Base-by-base conservation (phyloP, 352 stramenopile species). In the Globisporangium barbulae region DNA sequence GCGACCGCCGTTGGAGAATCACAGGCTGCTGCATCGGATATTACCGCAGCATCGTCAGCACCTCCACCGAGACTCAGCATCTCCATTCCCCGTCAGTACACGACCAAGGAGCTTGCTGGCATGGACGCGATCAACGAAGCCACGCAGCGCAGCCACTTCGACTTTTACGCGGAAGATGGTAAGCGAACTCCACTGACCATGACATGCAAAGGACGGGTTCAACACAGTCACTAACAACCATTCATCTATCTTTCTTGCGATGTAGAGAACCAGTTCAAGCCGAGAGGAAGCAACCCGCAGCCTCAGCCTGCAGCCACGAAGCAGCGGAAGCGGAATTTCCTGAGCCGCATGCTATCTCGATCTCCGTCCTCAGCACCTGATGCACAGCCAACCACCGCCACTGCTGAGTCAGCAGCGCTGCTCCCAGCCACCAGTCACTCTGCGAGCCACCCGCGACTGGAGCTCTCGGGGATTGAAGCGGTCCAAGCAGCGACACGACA, bases 401-500 rank as follows among this genome's bases (percentile, higher is more conserved):
- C 35, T 12, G 15, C 28, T 28, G 61, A 67, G 30, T 28, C 53
- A 17, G 4, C 59, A 41, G 15, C 30, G 19, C 31, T 62, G 4
- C 25, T 67, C 30, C 9, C 8, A 25, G 52, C 47, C 15, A 44
- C 10, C n/a, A 58, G 12, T 28, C 12, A 50, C 19, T 44, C 55
- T 13, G 47, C 63, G 10, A 48, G 49, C 21, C 72, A 79, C 39
- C 54, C 60, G 21, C 59, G 63, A 47, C 61, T 76, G 15, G 66
- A 74, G 54, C 58, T 85, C 21, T 73, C 74, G 13, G 76, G 76
- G 3, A 61, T 80, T 50, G 76, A 83, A 31, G 76, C 76, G 35
- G 73, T 83, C 10, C 65, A 56, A 4, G 72, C 77, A 53, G 74
- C 76, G n/a, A 68, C 76, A 47, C 74, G 48, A 28, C 64, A 67